Evolutionary conservation across 495 filamentous ascomycete species (phyloP), one percentile per base, ranked within the genome.

Genomic region (Penicillium diatomitis): DNA sequence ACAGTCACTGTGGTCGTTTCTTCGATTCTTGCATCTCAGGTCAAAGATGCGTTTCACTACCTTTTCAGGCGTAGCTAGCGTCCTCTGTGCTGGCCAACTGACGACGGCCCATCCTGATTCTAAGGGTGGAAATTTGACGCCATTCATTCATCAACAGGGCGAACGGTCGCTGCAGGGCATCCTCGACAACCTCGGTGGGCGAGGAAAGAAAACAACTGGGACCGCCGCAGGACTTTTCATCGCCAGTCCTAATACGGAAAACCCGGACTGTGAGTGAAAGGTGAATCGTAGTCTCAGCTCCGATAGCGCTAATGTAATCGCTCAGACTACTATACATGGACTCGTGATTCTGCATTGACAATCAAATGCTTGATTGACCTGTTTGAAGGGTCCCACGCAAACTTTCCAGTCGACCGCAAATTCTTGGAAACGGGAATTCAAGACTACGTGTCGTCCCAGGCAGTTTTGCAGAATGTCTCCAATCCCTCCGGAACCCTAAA

Each of bases 241-340:
- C 48, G 78, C 78, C 4, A 78, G 74, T 54, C 78, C 78, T 30
- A 75, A 73, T 6, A 78, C 67, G 30, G 51, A 51, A 7, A 62
- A 74, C 49, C 78, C 78, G 8, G 60, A 81, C 57, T 82, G 74
- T 78, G 50, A 67, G 66, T 64, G 8, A 32, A 34, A 29, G 33
- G 34, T 6, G 6, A n/a, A 6, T 7, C 4, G 6, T 8, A 7
- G 2, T 32, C 2, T 31, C 28, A 42, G 30, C 44, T 20, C 20
- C 20, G 20, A 20, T 2, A n/a, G n/a, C 43, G 38, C 45, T 55
- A 37, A 38, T 41, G 32, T 38, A 10, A 28, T 10, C 12, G 0
- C 43, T 3, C 38, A 80, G 76, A 80, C 46, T 82, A 72, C 53
- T 83, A 75, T 52, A 78, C 78, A 2, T 83, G 80, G 80, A 78